These are phyloP conservation scores for Colletotrichum siamense DNA, from an alignment of 2,329 filamentous ascomycete species.

Conservation along the genomic window DNA sequence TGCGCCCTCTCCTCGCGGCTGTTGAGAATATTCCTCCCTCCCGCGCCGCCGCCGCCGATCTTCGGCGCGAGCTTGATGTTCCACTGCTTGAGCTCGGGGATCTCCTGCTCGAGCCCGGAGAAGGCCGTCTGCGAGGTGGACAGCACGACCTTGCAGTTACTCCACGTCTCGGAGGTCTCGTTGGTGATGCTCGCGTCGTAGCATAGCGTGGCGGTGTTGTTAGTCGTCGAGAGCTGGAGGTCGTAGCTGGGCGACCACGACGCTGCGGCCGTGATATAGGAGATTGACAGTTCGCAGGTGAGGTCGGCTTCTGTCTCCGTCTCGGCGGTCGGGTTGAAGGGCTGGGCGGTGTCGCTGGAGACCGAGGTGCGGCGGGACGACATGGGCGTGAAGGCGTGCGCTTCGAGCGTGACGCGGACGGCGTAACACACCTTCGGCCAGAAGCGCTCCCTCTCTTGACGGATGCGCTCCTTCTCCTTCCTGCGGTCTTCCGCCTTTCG, in stretches of 20 bases:
- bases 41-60: not conserved
- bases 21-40: slow-evolving; percentile 33
- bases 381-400: slow-evolving; percentile 42
- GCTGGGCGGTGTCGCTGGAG: slow-evolving; percentile 58
- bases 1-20: slow-evolving; percentile 44
- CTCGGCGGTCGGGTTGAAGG: slow-evolving; percentile 40
- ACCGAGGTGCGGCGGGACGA: slow-evolving; percentile 56
- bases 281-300: slow-evolving; percentile 56
- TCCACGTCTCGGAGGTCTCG: slow-evolving; percentile 68
- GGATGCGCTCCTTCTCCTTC: slow-evolving; percentile 50
- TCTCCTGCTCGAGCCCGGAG: slow-evolving; percentile 57
- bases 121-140: slow-evolving; percentile 69
- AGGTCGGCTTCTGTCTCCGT: slow-evolving; percentile 19
- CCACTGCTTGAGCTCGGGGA: slow-evolving; percentile 63
- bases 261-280: slow-evolving; percentile 63
- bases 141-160: slow-evolving; percentile 62
- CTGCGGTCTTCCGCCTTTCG: slow-evolving; percentile 36
- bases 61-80: slow-evolving; percentile 53
- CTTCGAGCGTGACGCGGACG: slow-evolving; percentile 57
- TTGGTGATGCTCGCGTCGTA: slow-evolving; percentile 70
- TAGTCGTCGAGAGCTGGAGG: slow-evolving; percentile 62
- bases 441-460: slow-evolving; percentile 47
- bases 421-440: slow-evolving; percentile 57
- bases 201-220: slow-evolving; percentile 55
- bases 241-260: slow-evolving; percentile 69